Percentiles rank a stretch among this genome's conserved stretches.
These are phyloP conservation scores for Coemansia sp. DNA, from an alignment of 192 early-diverging fungal species.

Conservation along the genomic window DNA sequence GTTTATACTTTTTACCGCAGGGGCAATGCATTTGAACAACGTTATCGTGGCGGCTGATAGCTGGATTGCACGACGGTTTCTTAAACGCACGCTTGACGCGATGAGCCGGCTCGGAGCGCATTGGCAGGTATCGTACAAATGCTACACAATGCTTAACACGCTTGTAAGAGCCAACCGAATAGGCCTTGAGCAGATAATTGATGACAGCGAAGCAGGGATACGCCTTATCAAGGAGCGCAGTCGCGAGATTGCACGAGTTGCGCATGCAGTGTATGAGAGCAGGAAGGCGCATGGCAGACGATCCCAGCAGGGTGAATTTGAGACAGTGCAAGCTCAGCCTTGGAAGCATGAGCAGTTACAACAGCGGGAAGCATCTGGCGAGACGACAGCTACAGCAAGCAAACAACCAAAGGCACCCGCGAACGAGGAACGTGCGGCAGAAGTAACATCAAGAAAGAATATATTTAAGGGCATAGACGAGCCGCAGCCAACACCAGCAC, in stretches of 20 bases:
- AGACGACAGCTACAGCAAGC: neutral
- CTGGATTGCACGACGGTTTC: constrained; percentile 48
- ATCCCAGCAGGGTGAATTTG: neutral
- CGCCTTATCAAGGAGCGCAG: constrained; percentile 33
- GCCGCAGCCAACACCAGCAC: neutral
- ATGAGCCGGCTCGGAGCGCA: constrained; percentile 53
- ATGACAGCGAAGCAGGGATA: constrained; percentile 20
- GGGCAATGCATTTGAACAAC: constrained; percentile 53
- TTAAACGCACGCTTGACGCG: constrained; percentile 52
- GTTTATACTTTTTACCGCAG: constrained; percentile 54
- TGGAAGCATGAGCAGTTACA: neutral
- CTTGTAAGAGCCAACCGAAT: constrained; percentile 48
- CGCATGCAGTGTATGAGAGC: constrained; percentile 35
- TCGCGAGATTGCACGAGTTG: constrained; percentile 23
- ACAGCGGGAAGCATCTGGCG: neutral
- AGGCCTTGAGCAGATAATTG: constrained; percentile 34
- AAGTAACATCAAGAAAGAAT: neutral
- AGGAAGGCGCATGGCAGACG: constrained; percentile 16
- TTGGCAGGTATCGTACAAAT: constrained; percentile 54
- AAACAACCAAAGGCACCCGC: neutral
- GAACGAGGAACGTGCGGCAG: neutral
- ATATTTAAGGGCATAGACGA: neutral
- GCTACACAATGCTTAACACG: constrained; percentile 52
- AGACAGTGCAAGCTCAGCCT: neutral
- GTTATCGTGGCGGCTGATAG: constrained; percentile 50